phyloP scores from a whole-genome alignment of 768 basidiomycete genomes.

The Myochromella boudieri region DNA sequence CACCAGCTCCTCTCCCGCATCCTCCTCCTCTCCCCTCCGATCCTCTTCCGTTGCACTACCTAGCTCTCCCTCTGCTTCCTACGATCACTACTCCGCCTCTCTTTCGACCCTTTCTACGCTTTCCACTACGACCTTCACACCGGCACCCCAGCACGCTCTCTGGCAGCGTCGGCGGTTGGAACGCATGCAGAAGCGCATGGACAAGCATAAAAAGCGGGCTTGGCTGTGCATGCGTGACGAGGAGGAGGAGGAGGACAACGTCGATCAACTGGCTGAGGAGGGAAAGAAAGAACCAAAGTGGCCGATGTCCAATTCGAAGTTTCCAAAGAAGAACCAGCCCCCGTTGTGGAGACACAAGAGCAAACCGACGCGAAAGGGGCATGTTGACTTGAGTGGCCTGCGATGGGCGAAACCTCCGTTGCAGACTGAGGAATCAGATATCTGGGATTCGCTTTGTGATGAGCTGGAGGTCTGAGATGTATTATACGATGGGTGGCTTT shows the following conservation, averaged over 20 bases:
- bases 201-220: conserved; percentile 30
- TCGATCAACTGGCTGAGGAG: conserved; percentile 15
- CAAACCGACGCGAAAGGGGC: background rate
- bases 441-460: conserved; percentile 30
- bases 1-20: conserved; percentile 9
- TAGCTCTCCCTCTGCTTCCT: conserved; percentile 8
- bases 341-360: conserved; percentile 3
- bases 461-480: conserved; percentile 25
- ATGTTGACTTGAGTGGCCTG: no score
- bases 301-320: no score
- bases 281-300: background rate
- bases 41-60: conserved; percentile 8
- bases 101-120: conserved; percentile 12
- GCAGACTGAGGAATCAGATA: conserved; percentile 20
- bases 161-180: conserved; percentile 33
- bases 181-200: conserved; percentile 30
- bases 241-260: conserved; percentile 19
- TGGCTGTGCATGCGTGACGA: conserved; percentile 33
- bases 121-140: conserved; percentile 14
- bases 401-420: conserved; percentile 11
- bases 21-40: conserved; percentile 9
- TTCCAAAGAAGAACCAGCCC: background rate
- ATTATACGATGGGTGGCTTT: background rate
- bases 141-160: conserved; percentile 34
- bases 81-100: conserved; percentile 9